Percentiles rank a stretch among this genome's conserved stretches.
phyloP scores from a whole-genome alignment of 495 filamentous ascomycete species.

The Lasiosphaeria hispida region DNA sequence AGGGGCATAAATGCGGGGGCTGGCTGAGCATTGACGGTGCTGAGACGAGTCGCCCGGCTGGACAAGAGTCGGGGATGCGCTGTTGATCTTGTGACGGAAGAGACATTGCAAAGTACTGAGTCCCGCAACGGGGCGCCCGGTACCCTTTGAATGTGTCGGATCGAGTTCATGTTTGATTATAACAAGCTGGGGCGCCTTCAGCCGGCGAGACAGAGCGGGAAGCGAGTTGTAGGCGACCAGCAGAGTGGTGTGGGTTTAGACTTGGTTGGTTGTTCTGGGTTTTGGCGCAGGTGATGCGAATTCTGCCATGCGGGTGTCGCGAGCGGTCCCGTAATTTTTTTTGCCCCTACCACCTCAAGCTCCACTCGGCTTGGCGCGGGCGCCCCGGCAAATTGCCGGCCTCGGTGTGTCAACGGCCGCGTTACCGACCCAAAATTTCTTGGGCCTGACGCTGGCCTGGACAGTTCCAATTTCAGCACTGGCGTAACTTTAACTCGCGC shows the following conservation, averaged over 20 bases:
- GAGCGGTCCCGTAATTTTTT: constrained; percentile 19
- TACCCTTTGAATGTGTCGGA: constrained; percentile 44
- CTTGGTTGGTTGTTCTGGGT: not conserved
- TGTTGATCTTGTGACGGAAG: constrained; percentile 48
- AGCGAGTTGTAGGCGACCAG: constrained; percentile 19
- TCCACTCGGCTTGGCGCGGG: constrained; percentile 14
- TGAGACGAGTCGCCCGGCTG: constrained; percentile 25
- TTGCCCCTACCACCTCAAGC: constrained; percentile 16
- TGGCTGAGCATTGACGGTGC: constrained; percentile 11
- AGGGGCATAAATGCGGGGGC: constrained; percentile 28
- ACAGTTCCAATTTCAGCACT: not conserved
- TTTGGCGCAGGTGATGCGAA: not conserved
- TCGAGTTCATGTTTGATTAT: constrained; percentile 43
- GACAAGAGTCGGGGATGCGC: constrained; percentile 60
- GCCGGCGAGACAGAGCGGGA: constrained; percentile 14
- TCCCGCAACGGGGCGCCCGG: constrained; percentile 36
- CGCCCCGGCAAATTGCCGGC: constrained; percentile 25
- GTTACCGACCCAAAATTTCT: constrained; percentile 20
- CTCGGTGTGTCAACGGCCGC: constrained; percentile 8
- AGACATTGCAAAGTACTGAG: constrained; percentile 38
- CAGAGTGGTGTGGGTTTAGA: not conserved
- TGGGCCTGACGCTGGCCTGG: not conserved
- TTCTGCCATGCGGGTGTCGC: not conserved
- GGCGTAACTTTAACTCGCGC: too few relatives aligned
- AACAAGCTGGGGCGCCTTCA: constrained; percentile 13